Percentiles rank a stretch among this genome's conserved stretches.
Evolutionary conservation across 257 asterid species (phyloP).

Genomic region (Penstemon eatonii): DNA sequence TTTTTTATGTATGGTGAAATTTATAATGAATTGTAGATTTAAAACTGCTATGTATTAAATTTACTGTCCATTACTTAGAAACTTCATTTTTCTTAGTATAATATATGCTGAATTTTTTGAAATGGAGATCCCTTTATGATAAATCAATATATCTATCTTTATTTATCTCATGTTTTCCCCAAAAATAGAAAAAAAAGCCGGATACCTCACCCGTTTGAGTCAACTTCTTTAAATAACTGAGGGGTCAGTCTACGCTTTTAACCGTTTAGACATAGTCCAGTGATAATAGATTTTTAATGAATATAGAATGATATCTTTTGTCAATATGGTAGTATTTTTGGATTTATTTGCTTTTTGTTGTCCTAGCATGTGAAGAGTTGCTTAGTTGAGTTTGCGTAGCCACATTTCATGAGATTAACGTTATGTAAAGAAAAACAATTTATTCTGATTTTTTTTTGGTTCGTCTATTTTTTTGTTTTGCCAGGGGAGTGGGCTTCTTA

Average conservation of each 20-base stretch:
- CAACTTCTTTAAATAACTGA: neutral
- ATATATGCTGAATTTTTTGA: no score
- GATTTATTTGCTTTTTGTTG: constrained; percentile 15
- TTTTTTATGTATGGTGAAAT: constrained; percentile 21
- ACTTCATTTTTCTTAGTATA: no score
- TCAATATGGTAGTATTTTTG: neutral
- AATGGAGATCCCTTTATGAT: neutral
- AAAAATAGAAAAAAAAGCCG: no score
- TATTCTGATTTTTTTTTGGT: constrained; percentile 22
- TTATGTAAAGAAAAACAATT: neutral
- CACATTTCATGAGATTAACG: no score
- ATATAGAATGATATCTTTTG: neutral
- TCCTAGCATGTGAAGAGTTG: neutral
- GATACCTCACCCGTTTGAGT: no score
- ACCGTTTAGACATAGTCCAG: constrained; percentile 1
- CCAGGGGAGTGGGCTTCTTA: constrained; percentile 95
- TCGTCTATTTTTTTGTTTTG: constrained; percentile 27
- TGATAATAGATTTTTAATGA: neutral
- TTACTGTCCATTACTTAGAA: no score
- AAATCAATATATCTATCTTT: no score
- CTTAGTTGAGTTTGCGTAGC: neutral
- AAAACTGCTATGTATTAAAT: neutral
- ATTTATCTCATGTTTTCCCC: no score
- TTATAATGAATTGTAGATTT: constrained; percentile 7
- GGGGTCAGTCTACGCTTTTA: constrained; percentile 11